These are phyloP conservation scores for Boletus reticuloceps DNA, from an alignment of 768 basidiomycete genomes.

Conservation along the genomic window DNA sequence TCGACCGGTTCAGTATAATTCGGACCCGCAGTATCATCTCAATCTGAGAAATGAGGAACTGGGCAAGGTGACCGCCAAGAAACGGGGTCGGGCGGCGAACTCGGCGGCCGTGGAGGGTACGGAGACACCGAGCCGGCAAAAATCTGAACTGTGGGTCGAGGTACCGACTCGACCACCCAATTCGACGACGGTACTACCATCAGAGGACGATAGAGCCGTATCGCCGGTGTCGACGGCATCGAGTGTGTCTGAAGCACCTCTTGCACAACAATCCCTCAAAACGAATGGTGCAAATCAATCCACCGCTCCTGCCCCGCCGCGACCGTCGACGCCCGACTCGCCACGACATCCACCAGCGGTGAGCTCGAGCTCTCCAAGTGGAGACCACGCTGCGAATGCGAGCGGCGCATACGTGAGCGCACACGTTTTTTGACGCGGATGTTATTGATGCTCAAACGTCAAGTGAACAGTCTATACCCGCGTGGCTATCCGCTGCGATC, in stretches of 20 bases:
- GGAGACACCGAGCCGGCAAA: slow-evolving; percentile 50
- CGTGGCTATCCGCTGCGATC: slow-evolving; percentile 72
- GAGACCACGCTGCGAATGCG: slow-evolving; percentile 7
- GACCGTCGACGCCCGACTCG: slow-evolving; percentile 24
- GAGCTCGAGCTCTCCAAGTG: slow-evolving; percentile 21
- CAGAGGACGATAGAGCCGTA: slow-evolving; percentile 52
- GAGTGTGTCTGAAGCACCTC: slow-evolving; percentile 69
- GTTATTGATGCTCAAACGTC: slow-evolving; percentile 31
- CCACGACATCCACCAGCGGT: slow-evolving; percentile 14
- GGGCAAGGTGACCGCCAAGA: slow-evolving; percentile 52
- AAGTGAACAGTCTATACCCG: slow-evolving; percentile 47
- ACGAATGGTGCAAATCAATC: slow-evolving; percentile 46
- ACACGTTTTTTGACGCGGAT: slow-evolving; percentile 19
- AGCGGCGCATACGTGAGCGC: slow-evolving; percentile 27
- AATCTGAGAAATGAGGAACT: slow-evolving; percentile 58
- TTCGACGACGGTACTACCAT: slow-evolving; percentile 26
- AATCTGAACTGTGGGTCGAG: slow-evolving; percentile 38
- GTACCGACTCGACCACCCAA: slow-evolving; percentile 31
- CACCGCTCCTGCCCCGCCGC: slow-evolving; percentile 16
- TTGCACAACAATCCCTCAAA: slow-evolving; percentile 61
- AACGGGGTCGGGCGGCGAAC: slow-evolving; percentile 36
- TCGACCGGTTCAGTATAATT: slow-evolving; percentile 76
- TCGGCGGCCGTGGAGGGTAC: slow-evolving; percentile 37
- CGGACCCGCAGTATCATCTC: slow-evolving; percentile 68
- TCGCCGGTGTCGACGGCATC: slow-evolving; percentile 75